Base-by-base conservation (phyloP, 768 basidiomycete genomes). In the Lactarius indigo region DNA sequence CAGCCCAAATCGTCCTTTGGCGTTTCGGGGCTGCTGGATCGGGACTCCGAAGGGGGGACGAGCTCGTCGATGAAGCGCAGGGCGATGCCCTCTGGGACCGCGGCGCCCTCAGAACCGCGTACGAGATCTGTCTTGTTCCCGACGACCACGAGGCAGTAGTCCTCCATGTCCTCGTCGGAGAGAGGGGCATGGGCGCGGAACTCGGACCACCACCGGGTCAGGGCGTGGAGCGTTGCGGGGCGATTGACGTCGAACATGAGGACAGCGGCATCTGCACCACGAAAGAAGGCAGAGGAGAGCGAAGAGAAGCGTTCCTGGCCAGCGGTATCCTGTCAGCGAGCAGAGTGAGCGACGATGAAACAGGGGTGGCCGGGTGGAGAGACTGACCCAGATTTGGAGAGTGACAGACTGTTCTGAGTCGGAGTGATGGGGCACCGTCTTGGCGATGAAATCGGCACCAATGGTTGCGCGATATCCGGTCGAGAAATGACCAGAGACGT, bases 221-320 rank as follows among this genome's bases (percentile, higher is more conserved):
- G 78, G 0, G 83, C 80, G 0, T 76, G 66, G 68, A 93, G 81
- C 10, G 88, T 85, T 54, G 85, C 80, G 0, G 86, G 85, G 4
- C 83, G 74, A 70, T 88, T 91, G 35, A 90, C 88, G 72, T 94
- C 91, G 74, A 90, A 95, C 79, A 93, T 84, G 69, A 95, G 82
- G 18, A 95, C 68, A 1, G 84, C 91, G 1, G 92, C 93, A 72
- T 94, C 91, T 3, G 92, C 90, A 2, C 90, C 90, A 7, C 93
- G 85, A 71, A 92, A 95, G 77, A 94, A 94, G 0, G 93, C 91
- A 0, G 84, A 80, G 0, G 92, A 91, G 20, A 94, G 82, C 47
- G 84, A 87, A 1, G 91, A 91, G 78, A 95, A 94, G 5, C 93
- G 85, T 72, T 95, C 92, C 74, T 95, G 93, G 2, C 93, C 92